Percentiles rank a stretch among this genome's conserved stretches.
Evolutionary conservation across 2,329 filamentous ascomycete genomes (phyloP).

Genomic region (Metarhizium anisopliae): DNA sequence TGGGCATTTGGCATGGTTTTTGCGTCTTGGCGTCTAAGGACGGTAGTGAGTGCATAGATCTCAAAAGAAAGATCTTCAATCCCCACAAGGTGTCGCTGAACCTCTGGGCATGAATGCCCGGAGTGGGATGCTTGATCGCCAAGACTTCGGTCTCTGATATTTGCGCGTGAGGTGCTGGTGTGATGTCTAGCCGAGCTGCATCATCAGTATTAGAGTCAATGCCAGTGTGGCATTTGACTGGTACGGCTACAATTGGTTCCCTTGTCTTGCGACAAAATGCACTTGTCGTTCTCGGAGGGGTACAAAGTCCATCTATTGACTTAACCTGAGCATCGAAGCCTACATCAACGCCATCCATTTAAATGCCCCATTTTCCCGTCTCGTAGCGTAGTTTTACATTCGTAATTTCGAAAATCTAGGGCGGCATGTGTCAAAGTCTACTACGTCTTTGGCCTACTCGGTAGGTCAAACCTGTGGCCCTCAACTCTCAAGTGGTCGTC

Average conservation of each 20-base stretch:
- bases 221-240: too few relatives aligned
- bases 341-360: neutral
- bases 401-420: neutral
- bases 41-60: slow-evolving; percentile 51
- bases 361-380: neutral
- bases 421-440: neutral
- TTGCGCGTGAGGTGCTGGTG: neutral
- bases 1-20: slow-evolving; percentile 33
- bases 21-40: slow-evolving; percentile 48
- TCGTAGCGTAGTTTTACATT: neutral
- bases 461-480: slow-evolving; percentile 37
- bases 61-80: slow-evolving; percentile 48
- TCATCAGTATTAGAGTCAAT: too few relatives aligned
- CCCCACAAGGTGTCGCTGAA: slow-evolving; percentile 83
- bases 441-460: slow-evolving; percentile 2
- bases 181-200: neutral
- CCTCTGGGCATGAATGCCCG: slow-evolving; percentile 41
- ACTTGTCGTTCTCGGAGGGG: neutral
- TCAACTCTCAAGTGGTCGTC: slow-evolving; percentile 39
- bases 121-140: slow-evolving; percentile 89
- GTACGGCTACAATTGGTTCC: neutral
- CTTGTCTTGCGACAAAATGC: neutral
- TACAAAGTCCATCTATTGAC: neutral
- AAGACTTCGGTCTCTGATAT: slow-evolving; percentile 24
- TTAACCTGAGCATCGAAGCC: neutral